Base-by-base conservation (phyloP, 2,329 filamentous ascomycete species). In the Trichophyton schoenleinii region DNA sequence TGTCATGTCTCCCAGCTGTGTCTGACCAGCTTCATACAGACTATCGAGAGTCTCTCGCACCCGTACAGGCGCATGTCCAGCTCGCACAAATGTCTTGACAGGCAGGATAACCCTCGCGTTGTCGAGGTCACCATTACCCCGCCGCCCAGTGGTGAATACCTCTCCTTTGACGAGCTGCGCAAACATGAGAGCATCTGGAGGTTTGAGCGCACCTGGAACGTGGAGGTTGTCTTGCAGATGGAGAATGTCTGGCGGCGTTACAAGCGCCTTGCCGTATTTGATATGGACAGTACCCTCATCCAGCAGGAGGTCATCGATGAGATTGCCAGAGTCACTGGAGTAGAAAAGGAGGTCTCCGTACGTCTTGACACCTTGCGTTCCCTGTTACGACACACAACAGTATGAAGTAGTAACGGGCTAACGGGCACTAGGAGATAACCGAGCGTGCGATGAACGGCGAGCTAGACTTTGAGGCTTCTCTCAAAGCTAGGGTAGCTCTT, bases 251-350 rank as follows among this genome's bases (percentile, higher is more conserved):
- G 87, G 79, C 81, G 90, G 62, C 82, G 87, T 31, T 84, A 95
- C 74, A 91, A 91, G 66, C 84, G 92, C 7, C 80, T 97, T 9
- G 91, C 92, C 2, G 89, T 96, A 36, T 99, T 99, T 70, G 94
- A 99, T 74, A 99, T 99, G 94, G 94, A 99, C 77, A 94, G 88
- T 73, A 99, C 94, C 0, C 82, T 99, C 63, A 97, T 99, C 72
- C 88, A 92, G 60, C 91, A 99, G 73, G 94, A 99, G 77, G 91
- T 96, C 63, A 97, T 99, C 71, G 94, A 99, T 73, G 86, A 97
- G 69, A 86, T 99, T 61, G 94, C 94, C 3, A 85, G 87, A 60
- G 87, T 87, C 42, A 84, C 96, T 1, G 89, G 90, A 59, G 82
- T 95, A n/a, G 85, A 89, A 67, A 85, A 85, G 60, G 79, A 88